A percentile compares a stretch with the other conserved stretches of the same genome.
Conservation (phyloP, 495 filamentous ascomycete genomes). For the Parachaetomium inaequale region DNA sequence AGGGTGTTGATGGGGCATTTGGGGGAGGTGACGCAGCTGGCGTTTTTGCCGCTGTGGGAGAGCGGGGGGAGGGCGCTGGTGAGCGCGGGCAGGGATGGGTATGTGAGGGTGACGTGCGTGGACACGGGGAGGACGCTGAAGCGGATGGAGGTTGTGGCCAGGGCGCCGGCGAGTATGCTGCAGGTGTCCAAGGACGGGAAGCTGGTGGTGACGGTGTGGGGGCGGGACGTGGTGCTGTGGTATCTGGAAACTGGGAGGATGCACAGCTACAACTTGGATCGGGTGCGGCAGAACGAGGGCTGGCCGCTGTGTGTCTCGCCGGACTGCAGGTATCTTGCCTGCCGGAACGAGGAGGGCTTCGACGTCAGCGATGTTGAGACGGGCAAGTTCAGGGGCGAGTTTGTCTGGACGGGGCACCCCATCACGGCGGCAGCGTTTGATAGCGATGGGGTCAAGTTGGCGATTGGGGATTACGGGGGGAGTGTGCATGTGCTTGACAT, state of each 20-base stretch:
- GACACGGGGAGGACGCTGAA: conserved; percentile 23
- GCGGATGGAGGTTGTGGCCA: conserved; percentile 24
- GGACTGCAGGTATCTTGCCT: conserved; percentile 28
- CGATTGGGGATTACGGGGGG: conserved; percentile 15
- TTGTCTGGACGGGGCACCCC: neutral
- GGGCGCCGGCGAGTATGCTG: conserved; percentile 18
- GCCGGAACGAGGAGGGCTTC: conserved; percentile 33
- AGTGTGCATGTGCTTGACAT: conserved; percentile 16
- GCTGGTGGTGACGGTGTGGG: conserved; percentile 30
- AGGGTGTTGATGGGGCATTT: conserved; percentile 16
- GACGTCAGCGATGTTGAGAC: conserved; percentile 29
- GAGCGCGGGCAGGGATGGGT: conserved; percentile 27
- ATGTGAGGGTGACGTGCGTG: conserved; percentile 24
- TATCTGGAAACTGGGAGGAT: conserved; percentile 18
- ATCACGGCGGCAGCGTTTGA: conserved; percentile 21
- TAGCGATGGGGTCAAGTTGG: conserved; percentile 11
- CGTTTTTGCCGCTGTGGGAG: conserved; percentile 13
- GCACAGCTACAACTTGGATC: conserved; percentile 24
- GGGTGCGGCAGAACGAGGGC: conserved; percentile 22
- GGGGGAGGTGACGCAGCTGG: conserved; percentile 26
- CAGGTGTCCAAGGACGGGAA: conserved; percentile 25
- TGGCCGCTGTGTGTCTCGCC: conserved; percentile 35
- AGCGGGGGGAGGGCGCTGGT: conserved; percentile 19
- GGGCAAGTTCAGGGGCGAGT: conserved; percentile 26
- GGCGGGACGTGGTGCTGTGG: conserved; percentile 29